Evolutionary conservation across 768 basidiomycete species (phyloP), one percentile per base, ranked within the genome.

Genomic region (Boletus fagicola): DNA sequence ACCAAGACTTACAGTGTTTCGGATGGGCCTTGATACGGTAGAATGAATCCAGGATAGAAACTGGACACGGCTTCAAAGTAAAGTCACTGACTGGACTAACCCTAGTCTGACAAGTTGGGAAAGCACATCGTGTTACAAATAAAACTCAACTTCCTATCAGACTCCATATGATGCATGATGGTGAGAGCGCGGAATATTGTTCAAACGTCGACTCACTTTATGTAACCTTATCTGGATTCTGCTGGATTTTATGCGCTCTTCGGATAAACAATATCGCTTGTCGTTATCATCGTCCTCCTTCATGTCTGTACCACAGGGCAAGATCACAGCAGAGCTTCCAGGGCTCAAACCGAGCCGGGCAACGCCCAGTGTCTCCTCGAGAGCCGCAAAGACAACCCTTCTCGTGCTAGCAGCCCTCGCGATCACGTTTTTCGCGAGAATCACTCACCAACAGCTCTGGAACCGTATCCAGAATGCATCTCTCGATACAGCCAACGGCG

Each of bases 401-500:
- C 15, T 71, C 9, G 58, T 44, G 1, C 39, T 71, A 18, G 59
- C 58, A 24, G 62, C 60, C 28, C 58, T 71, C 46, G 57, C 44
- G 10, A 51, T 63, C 36, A 59, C 64, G 5, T 24, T 53, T 39
- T 57, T 67, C n/a, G 50, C 53, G 39, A 58, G 53, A 45, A n/a
- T 30, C 20, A 16, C 51, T 36, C 50, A 43, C 22, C 30, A 39
- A 26, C 54, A 38, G 13, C 22, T 63, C 31, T 66, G 53, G 59
- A 40, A 57, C 20, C 48, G 47, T 38, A 31, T 46, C 18, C 24
- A 33, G 26, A 18, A 10, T 42, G 18, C 26, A 39, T n/a, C 47
- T 22, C 48, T 39, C 30, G 40, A 46, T 16, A 42, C 54, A 18
- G 33, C 47, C 28, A 49, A 52, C 38, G 50, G 49, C 18, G 52